A percentile compares a stretch with the other conserved stretches of the same genome.
These are phyloP conservation scores for Quercus phellos DNA, from an alignment of 331 rosid genomes.

Conservation along the genomic window DNA sequence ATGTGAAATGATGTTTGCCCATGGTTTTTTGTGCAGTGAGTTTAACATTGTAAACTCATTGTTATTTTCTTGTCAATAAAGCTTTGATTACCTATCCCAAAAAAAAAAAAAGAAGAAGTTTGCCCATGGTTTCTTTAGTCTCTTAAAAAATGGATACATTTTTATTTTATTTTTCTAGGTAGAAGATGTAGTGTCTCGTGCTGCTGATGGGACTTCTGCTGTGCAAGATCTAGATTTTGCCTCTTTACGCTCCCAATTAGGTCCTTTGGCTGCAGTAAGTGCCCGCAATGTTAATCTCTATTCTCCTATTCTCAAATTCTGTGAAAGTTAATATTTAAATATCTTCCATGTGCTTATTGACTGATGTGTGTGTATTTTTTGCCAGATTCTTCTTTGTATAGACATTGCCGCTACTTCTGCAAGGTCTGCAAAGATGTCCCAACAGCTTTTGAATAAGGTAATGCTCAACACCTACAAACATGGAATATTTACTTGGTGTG, in stretches of 20 bases:
- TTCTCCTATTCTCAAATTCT: conserved; percentile 21
- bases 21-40: conserved; percentile 4
- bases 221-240: conserved; percentile 84
- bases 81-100: no score
- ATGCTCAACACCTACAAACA: conserved; percentile 14
- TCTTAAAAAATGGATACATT: conserved; percentile 1
- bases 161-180: conserved; percentile 39
- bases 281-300: conserved; percentile 3
- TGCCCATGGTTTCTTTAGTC: conserved; percentile 6
- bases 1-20: neutral
- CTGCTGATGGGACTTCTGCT: conserved; percentile 40
- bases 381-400: conserved; percentile 92
- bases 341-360: conserved; percentile 24
- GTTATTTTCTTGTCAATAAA: no score
- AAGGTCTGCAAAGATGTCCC: conserved; percentile 74
- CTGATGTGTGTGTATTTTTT: conserved; percentile 34
- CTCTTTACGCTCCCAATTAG: conserved; percentile 83
- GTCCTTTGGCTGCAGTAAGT: conserved; percentile 88
- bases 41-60: no score
- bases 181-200: conserved; percentile 85
- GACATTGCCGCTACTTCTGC: conserved; percentile 96
- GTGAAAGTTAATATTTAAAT: conserved; percentile 4
- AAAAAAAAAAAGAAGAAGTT: neutral
- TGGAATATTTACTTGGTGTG: neutral
- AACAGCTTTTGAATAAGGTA: conserved; percentile 87